Percentiles rank a stretch among this genome's conserved stretches.
These are phyloP conservation scores for Beauveria brongniartii DNA, from an alignment of 2,329 filamentous ascomycete genomes.

Conservation along the genomic window DNA sequence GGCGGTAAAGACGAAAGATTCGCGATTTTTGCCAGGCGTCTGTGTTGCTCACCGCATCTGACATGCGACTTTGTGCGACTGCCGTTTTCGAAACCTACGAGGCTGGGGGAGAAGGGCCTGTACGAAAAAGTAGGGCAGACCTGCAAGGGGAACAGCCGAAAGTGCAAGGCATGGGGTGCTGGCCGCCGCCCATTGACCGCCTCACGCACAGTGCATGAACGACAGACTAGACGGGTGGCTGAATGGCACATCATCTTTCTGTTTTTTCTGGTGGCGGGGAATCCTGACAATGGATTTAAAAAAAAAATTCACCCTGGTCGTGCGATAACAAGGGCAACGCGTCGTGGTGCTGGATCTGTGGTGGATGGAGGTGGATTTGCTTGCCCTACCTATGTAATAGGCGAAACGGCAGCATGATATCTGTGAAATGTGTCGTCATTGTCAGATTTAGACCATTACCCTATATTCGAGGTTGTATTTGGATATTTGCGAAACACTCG, in stretches of 20 bases:
- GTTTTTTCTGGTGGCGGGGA: conserved; percentile 2
- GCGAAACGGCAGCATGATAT: neutral
- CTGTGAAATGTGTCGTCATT: neutral
- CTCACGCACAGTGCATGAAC: conserved; percentile 9
- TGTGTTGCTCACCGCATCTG: neutral
- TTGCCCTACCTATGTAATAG: conserved; percentile 1
- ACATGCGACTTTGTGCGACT: neutral
- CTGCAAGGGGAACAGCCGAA: neutral
- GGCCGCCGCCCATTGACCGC: conserved; percentile 8
- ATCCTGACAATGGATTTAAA: neutral
- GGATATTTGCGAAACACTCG: too few relatives aligned
- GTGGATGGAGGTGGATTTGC: conserved; percentile 6
- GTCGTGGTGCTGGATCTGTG: neutral
- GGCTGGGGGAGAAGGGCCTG: neutral
- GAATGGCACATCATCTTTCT: neutral
- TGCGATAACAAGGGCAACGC: neutral
- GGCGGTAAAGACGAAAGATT: conserved; percentile 2
- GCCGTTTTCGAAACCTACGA: neutral
- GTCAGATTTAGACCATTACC: neutral
- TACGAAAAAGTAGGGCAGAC: neutral
- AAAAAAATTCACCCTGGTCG: neutral
- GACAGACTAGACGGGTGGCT: conserved; percentile 4
- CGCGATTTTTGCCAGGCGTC: neutral
- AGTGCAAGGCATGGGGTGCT: neutral
- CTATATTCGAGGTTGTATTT: neutral